Evolutionary conservation across 2,329 filamentous ascomycete species (phyloP).

Genomic region (Verticillium dahliae): DNA sequence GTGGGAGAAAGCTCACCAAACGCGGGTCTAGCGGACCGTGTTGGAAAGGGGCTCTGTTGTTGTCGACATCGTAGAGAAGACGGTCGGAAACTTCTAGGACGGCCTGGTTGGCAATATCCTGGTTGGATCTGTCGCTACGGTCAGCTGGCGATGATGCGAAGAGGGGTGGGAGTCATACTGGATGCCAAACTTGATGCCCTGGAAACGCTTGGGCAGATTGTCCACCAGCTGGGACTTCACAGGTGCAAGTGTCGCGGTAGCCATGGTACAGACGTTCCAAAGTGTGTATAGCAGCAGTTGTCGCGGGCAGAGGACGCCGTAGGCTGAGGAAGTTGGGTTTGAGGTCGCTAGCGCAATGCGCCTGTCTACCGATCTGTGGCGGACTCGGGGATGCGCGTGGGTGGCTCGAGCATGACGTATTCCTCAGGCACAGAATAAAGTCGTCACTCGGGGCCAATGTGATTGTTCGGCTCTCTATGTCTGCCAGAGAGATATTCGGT

Average conservation of each 20-base stretch:
- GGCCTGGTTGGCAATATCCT: slow-evolving; percentile 92
- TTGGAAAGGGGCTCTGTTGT: slow-evolving; percentile 65
- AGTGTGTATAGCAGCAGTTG: neutral
- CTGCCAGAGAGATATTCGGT: neutral
- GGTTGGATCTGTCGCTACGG: slow-evolving; percentile 58
- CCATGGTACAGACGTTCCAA: slow-evolving; percentile 7
- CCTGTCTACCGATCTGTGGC: neutral
- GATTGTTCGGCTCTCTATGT: neutral
- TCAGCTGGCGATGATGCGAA: neutral
- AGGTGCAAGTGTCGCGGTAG: slow-evolving; percentile 20
- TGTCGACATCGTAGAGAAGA: slow-evolving; percentile 84
- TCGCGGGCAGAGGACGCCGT: neutral
- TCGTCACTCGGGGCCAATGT: neutral
- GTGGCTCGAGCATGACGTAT: neutral
- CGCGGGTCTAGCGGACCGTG: slow-evolving; percentile 85
- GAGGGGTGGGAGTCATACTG: slow-evolving; percentile 43
- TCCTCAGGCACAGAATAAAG: neutral
- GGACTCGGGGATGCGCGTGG: neutral
- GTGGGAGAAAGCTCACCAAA: slow-evolving; percentile 42
- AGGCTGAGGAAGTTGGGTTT: neutral
- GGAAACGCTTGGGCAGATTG: slow-evolving; percentile 83
- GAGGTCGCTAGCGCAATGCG: neutral
- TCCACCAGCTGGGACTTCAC: slow-evolving; percentile 87
- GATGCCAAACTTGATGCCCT: slow-evolving; percentile 89
- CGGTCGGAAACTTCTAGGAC: slow-evolving; percentile 93